Conservation (phyloP, 768 basidiomycete species). For the Russula foetens region DNA sequence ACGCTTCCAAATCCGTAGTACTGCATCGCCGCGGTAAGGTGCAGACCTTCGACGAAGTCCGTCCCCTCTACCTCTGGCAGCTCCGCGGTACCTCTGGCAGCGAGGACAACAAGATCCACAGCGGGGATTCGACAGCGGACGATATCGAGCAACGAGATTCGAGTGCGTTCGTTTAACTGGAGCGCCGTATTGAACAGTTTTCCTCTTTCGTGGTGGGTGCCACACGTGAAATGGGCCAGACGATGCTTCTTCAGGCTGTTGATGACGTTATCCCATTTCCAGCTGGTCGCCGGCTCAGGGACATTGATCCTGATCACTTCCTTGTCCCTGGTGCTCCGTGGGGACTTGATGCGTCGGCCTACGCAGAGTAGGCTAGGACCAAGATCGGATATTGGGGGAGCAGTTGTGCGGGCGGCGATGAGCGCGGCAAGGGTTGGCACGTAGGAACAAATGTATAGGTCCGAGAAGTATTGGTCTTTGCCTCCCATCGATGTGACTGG, state of each 20-base stretch:
- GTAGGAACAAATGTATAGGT: slow-evolving; percentile 16
- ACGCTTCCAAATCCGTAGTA: slow-evolving; percentile 14
- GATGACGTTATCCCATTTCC: not conserved
- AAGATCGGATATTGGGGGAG: not conserved
- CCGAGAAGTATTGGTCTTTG: too few relatives aligned
- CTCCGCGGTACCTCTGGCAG: not conserved
- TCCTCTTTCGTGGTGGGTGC: not conserved
- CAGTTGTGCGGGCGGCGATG: not conserved
- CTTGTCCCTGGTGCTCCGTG: not conserved
- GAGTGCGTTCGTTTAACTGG: not conserved
- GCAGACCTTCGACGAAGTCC: slow-evolving; percentile 6
- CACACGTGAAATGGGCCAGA: slow-evolving; percentile 4
- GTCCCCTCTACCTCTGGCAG: not conserved
- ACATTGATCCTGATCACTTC: not conserved
- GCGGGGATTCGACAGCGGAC: not conserved
- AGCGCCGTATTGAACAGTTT: not conserved
- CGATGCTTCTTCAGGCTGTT: not conserved
- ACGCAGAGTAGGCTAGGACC: not conserved
- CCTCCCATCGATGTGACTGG: not conserved
- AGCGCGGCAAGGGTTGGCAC: slow-evolving; percentile 3
- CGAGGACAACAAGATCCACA: slow-evolving; percentile 7
- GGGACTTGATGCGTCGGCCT: not conserved
- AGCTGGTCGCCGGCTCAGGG: not conserved
- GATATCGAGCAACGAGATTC: not conserved
- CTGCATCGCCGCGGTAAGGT: slow-evolving; percentile 15